Conservation (phyloP, 192 early-diverging fungal genomes). For the Umbelopsis sp. region DNA sequence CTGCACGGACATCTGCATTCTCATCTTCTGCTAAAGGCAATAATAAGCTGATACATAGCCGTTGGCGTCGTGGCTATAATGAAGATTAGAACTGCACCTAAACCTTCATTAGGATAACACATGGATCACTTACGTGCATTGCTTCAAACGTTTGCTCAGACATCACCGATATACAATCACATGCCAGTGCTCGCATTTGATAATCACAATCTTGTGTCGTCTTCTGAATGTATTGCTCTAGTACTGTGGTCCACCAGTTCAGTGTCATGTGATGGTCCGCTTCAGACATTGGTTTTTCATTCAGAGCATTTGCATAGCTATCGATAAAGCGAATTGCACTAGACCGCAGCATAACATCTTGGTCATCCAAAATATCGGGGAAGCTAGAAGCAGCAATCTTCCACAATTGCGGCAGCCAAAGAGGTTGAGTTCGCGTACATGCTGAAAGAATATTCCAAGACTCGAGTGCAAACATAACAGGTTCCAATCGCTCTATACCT, state of each 20-base stretch:
- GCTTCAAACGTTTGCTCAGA: slow-evolving; percentile 40
- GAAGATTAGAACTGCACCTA: neutral
- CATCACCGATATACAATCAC: slow-evolving; percentile 52
- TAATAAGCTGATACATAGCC: slow-evolving; percentile 42
- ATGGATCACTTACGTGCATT: slow-evolving; percentile 39
- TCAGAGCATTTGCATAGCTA: slow-evolving; percentile 39
- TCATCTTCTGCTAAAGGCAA: slow-evolving; percentile 52
- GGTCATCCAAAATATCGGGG: neutral
- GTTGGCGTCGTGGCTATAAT: slow-evolving; percentile 37
- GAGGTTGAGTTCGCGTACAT: slow-evolving; percentile 35
- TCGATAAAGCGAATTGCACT: slow-evolving; percentile 46
- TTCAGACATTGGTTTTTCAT: neutral
- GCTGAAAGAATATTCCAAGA: slow-evolving; percentile 44
- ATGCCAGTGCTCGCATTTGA: slow-evolving; percentile 42
- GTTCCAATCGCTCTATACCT: neutral
- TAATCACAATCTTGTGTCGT: slow-evolving; percentile 37
- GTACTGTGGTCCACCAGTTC: slow-evolving; percentile 44
- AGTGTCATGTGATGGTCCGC: neutral
- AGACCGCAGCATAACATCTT: slow-evolving; percentile 40
- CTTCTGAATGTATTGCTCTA: slow-evolving; percentile 47
- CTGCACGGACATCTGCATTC: slow-evolving; percentile 57
- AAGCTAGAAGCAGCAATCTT: neutral
- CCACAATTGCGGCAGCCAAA: neutral
- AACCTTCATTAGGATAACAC: neutral
- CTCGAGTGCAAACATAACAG: slow-evolving; percentile 29